These are phyloP conservation scores for Didymella pomorum DNA, from an alignment of 2,329 filamentous ascomycete species.

Conservation along the genomic window DNA sequence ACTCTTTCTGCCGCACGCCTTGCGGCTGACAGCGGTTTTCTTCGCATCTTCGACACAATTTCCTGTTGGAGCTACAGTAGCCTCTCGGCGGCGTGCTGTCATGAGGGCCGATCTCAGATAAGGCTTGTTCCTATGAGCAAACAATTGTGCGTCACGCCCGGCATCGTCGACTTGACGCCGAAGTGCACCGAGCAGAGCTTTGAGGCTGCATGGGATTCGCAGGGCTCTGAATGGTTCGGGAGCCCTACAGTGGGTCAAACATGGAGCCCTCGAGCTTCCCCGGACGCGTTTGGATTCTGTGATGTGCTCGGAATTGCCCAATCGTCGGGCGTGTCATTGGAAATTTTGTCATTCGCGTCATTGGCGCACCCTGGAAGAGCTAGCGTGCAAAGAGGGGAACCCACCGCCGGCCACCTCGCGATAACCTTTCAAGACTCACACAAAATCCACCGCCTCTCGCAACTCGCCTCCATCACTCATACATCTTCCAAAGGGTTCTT, in stretches of 20 bases:
- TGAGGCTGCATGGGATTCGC: conserved; percentile 8
- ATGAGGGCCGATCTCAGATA: conserved; percentile 18
- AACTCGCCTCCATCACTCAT: conserved; percentile 15
- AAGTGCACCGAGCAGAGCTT: conserved; percentile 17
- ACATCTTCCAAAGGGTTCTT: conserved; percentile 32
- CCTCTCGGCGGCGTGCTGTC: conserved; percentile 3
- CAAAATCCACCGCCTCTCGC: conserved; percentile 24
- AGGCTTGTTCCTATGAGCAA: conserved; percentile 16
- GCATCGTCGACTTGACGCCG: conserved; percentile 9
- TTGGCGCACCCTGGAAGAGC: conserved; percentile 14
- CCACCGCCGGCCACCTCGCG: conserved; percentile 19
- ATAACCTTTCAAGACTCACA: conserved; percentile 28
- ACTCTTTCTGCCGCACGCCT: conserved; percentile 16
- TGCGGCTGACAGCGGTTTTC: conserved; percentile 15
- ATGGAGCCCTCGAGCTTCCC: conserved; percentile 17
- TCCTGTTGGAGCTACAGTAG: conserved; percentile 13
- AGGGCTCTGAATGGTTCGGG: conserved; percentile 19
- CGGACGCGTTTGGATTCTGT: conserved; percentile 14
- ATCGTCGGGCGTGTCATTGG: conserved; percentile 20
- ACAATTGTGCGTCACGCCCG: conserved; percentile 19
- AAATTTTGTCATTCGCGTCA: conserved; percentile 30
- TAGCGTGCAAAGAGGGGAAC: conserved; percentile 12
- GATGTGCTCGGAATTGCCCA: conserved; percentile 25
- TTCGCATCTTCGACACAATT: conserved; percentile 9
- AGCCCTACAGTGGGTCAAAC: conserved; percentile 20